Percentiles rank a stretch among this genome's conserved stretches.
Evolutionary conservation across 108 stramenopile genomes (phyloP).

Genomic region (Cyclotella kingstonii): DNA sequence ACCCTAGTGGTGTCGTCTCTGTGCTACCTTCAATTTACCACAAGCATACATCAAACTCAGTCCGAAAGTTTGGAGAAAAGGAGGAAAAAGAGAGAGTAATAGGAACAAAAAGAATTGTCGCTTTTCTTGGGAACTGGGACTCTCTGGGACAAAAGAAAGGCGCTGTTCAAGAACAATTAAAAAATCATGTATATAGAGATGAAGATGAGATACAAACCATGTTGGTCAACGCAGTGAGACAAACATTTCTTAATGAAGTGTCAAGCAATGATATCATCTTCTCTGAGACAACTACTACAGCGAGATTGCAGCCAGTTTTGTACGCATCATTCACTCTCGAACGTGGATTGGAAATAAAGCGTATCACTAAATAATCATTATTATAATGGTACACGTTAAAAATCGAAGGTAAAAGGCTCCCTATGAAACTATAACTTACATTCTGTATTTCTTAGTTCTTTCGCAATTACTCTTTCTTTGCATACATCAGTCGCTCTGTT

Average conservation of each 20-base stretch:
- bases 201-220: conserved; percentile 22
- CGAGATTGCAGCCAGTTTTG: conserved; percentile 6
- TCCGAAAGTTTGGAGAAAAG: not conserved
- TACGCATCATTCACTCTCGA: conserved; percentile 34
- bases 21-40: conserved; percentile 10
- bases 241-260: conserved; percentile 5
- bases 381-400: too few relatives aligned
- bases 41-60: not conserved
- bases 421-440: conserved; percentile 1
- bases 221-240: conserved; percentile 9
- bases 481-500: not conserved
- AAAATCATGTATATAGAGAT: not conserved
- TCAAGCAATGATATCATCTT: not conserved
- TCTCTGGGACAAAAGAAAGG: conserved; percentile 5
- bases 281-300: not conserved
- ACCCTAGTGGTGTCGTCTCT: conserved; percentile 65
- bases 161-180: conserved; percentile 9
- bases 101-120: conserved; percentile 6
- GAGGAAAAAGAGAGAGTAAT: not conserved
- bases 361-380: conserved; percentile 2
- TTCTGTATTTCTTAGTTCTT: conserved; percentile 7
- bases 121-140: conserved; percentile 42
- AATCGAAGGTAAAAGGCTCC: too few relatives aligned
- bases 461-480: not conserved
- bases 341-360: conserved; percentile 19